phyloP scores from a whole-genome alignment of 148 eudicot species.

The Spergularia marina region DNA sequence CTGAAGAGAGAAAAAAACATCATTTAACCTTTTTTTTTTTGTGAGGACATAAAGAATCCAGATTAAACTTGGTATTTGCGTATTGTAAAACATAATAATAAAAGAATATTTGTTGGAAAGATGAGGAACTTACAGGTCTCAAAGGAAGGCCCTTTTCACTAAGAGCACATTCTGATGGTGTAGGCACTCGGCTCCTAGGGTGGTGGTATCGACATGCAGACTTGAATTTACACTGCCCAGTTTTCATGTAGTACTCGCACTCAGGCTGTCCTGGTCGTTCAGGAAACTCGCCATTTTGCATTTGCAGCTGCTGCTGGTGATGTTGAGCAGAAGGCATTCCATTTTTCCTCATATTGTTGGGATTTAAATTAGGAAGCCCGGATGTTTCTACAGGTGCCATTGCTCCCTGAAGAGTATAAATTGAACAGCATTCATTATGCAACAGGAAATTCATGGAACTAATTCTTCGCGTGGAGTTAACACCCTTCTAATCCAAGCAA shows the following conservation, averaged over 20 bases:
- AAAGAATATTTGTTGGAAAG: not conserved
- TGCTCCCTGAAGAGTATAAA: slow-evolving; percentile 13
- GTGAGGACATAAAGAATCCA: too few species aligned
- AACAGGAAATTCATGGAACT: not conserved
- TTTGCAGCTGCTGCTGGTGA: slow-evolving; percentile 24
- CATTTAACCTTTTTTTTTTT: too few species aligned
- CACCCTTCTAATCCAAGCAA: not conserved
- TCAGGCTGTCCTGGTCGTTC: slow-evolving; percentile 58
- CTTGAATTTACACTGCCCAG: slow-evolving; percentile 55
- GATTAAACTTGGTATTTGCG: too few species aligned
- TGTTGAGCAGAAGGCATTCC: slow-evolving; percentile 21
- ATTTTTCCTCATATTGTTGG: slow-evolving; percentile 21
- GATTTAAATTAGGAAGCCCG: slow-evolving; percentile 19
- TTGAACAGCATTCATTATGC: not conserved
- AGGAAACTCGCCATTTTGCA: slow-evolving; percentile 48
- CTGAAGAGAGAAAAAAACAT: too few species aligned
- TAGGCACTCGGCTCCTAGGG: slow-evolving; percentile 37
- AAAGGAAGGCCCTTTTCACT: slow-evolving; percentile 48
- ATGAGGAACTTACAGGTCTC: slow-evolving; percentile 45
- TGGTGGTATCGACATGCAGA: slow-evolving; percentile 53
- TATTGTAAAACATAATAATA: not conserved
- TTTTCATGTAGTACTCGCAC: slow-evolving; percentile 53
- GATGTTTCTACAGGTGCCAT: slow-evolving; percentile 8
- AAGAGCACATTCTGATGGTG: slow-evolving; percentile 23
- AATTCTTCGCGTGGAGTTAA: too few species aligned